These are phyloP conservation scores for Adansonia gregorii DNA, from an alignment of 441 rosid species.

Conservation along the genomic window DNA sequence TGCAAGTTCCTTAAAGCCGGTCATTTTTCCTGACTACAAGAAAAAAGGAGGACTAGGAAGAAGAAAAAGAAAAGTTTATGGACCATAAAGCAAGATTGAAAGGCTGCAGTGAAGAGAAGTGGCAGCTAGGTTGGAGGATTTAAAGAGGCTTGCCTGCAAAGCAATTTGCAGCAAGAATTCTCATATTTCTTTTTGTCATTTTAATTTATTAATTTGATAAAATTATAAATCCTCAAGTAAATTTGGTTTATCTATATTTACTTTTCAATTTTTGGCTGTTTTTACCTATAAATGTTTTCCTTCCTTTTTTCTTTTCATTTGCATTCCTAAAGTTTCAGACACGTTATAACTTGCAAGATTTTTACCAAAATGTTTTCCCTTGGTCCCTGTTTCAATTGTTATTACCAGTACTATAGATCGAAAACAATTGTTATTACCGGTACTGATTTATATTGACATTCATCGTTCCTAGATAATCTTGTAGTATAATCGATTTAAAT, in stretches of 20 bases:
- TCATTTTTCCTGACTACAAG: slow-evolving; percentile 7
- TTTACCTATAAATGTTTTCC: not conserved
- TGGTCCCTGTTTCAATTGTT: no score
- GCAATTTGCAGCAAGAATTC: not conserved
- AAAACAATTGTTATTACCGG: no score
- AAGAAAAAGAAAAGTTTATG: not conserved
- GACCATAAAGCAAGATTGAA: not conserved
- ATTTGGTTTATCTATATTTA: not conserved
- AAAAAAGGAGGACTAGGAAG: not conserved
- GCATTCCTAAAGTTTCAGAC: not conserved
- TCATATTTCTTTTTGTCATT: not conserved
- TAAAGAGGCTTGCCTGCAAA: not conserved
- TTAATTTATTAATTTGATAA: not conserved
- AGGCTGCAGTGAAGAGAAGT: slow-evolving; percentile 9
- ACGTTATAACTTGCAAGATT: not conserved
- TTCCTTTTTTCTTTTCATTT: not conserved
- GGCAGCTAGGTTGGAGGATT: not conserved
- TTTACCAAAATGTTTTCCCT: not conserved
- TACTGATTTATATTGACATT: no score
- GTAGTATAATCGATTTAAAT: no score
- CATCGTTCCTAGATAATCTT: no score
- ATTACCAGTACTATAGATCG: no score
- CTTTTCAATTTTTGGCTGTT: not conserved
- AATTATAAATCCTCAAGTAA: not conserved
- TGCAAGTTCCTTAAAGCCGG: slow-evolving; percentile 24